Evolutionary conservation across 306 rosid species (phyloP).

Genomic region (Hippophae gyantsensis): DNA sequence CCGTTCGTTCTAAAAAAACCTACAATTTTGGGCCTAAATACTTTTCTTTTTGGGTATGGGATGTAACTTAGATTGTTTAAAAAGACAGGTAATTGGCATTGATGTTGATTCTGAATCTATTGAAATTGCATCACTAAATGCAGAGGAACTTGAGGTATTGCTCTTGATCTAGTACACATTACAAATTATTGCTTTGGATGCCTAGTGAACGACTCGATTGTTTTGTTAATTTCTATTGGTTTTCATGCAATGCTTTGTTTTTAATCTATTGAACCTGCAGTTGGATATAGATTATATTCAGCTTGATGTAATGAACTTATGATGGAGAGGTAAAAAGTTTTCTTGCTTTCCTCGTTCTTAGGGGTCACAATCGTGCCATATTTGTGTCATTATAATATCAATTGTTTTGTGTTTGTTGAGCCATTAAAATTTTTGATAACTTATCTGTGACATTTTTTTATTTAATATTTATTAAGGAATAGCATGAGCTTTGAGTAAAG

Average conservation of each 20-base stretch:
- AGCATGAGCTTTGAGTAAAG: too few species aligned
- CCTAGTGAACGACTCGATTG: constrained; percentile 2
- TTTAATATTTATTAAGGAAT: too few species aligned
- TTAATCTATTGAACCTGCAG: constrained; percentile 45
- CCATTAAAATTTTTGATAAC: too few species aligned
- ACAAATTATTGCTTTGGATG: constrained; percentile 5
- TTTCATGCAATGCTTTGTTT: constrained; percentile 20
- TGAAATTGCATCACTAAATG: constrained; percentile 67
- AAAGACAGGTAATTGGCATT: constrained; percentile 81
- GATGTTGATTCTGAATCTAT: constrained; percentile 89
- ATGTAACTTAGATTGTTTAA: constrained; percentile 19
- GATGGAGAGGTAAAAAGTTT: constrained; percentile 55
- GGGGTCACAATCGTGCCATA: too few species aligned
- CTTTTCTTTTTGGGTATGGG: constrained; percentile 6
- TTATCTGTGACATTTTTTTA: too few species aligned
- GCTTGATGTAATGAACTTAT: constrained; percentile 50
- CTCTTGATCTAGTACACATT: not conserved
- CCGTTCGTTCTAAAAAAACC: too few species aligned
- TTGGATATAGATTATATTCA: constrained; percentile 69
- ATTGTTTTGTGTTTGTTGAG: too few species aligned
- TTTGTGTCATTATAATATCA: too few species aligned
- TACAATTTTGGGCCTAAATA: not conserved
- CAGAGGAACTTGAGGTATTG: constrained; percentile 79
- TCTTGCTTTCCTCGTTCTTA: not conserved
- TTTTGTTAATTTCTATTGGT: constrained; percentile 16